Base-by-base conservation (phyloP, 2,329 filamentous ascomycete species). In the Coniochaeta sp. region DNA sequence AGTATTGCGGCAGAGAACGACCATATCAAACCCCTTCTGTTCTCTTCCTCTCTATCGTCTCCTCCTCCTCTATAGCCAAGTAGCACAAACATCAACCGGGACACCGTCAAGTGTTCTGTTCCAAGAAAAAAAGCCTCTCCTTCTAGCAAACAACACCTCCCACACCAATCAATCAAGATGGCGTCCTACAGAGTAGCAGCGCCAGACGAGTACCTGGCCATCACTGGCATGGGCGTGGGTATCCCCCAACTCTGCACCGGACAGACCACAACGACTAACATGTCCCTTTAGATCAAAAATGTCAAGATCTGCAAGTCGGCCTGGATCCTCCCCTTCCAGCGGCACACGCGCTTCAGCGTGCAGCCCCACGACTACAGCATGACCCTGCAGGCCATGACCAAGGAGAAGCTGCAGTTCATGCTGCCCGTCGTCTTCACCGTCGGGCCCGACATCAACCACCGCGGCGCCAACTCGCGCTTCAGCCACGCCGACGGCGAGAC, bases 381-480 rank as follows among this genome's bases (percentile, higher is more conserved):
- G 81, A 86, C 87, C 60, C 78, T 96, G 1, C 89, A 93, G 70
- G 91, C 91, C 60, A 96, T 96, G 91, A 96, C 91, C 19, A 85
- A 88, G 67, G 91, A 96, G 76, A 96, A 96, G 73, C 81, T 95
- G 3, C 89, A 93, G 64, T 93, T 95, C 71, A 81, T 86, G 5
- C 82, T 95, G 0, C 91, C 90, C 2, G 90, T 91, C 12, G 89
- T 95, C 63, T 95, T 95, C 75, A 95, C 91, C 40, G 88, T 95
- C 62, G 91, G 91, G 16, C 91, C 91, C 0, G 86, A 91, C 63
- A 85, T 93, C 63, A 86, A 88, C 63, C 74, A 77, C 44, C 77
- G 82, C 30, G 81, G 81, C 10, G 77, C 76, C 56, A 81, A 81
- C 65, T 64, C 71, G 9, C 70, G 64, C 52, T 64, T 56, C 9